Evolutionary conservation across 768 basidiomycete genomes (phyloP), one percentile per base, ranked within the genome.

Genomic region (Mycena latifolia): DNA sequence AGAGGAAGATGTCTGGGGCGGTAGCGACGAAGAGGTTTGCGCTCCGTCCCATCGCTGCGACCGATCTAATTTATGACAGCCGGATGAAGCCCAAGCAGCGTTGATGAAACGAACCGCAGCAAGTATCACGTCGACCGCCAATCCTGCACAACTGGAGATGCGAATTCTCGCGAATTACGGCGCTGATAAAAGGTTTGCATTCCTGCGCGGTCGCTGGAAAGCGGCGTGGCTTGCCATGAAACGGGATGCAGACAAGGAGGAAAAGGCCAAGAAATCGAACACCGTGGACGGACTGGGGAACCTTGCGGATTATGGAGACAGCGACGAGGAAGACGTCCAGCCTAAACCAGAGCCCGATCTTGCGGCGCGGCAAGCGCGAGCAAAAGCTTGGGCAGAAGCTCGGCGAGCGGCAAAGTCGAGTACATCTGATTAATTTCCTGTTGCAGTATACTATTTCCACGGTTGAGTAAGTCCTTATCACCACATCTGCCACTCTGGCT

Each of bases 121-220:
- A 15, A 92, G 94, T 65, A 77, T 96, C 33, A 73, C 84, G 27
- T 77, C 87, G 9, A 92, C 94, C 1, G 88, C 90, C 2, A 95
- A 96, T 71, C 86, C 93, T 18, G 87, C 89, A 0, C 89, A 95
- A 67, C 83, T 97, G 25, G 94, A 96, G 76, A 89, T 95, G 84
- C 87, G 95, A 8, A 95, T 98, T 71, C 81, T 97, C 18, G 90
- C 95, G 12, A 95, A 97, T 70, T 87, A 96, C 72, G 91, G 93
- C 0, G 79, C 82, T 15, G 94, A 97, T 74, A 79, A 81, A 48
- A 85, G 92, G 8, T 96, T 98, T 73, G 87, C 90, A 1, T 96
- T 96, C 76, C 76, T 97, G 48, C 85, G 89, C 35, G 95, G 95
- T 2, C 80, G 92, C 25, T 95, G 92, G 89, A 82, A 83, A 59